These are phyloP conservation scores for Litsea cubeba DNA, from an alignment of 164 flowering plant species.

Conservation along the genomic window DNA sequence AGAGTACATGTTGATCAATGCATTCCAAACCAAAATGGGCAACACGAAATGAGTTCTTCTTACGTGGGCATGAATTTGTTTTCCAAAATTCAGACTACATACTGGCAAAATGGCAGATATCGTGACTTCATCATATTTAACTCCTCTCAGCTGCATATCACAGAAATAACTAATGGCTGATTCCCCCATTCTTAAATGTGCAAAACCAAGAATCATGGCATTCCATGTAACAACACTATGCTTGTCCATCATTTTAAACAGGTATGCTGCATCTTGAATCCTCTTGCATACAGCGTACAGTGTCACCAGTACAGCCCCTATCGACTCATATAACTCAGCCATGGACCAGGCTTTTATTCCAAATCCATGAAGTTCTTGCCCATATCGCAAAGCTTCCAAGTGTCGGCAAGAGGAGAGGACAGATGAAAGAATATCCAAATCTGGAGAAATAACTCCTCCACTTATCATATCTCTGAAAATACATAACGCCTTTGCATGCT, in stretches of 20 bases:
- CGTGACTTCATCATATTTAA: conserved; percentile 34
- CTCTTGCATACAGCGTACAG: conserved; percentile 33
- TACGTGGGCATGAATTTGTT: conserved; percentile 45
- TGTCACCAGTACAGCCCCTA: conserved; percentile 46
- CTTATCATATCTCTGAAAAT: conserved; percentile 42
- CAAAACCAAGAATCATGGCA: conserved; percentile 46
- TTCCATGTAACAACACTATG: conserved; percentile 53
- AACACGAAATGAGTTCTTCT: conserved; percentile 19
- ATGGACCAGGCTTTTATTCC: conserved; percentile 27
- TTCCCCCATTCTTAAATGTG: conserved; percentile 25
- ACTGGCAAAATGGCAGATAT: conserved; percentile 40
- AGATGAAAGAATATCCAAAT: conserved; percentile 43
- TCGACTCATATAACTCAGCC: conserved; percentile 30
- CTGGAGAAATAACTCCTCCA: conserved; percentile 23
- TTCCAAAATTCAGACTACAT: conserved; percentile 39
- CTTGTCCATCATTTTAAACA: conserved; percentile 44
- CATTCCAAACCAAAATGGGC: conserved; percentile 31
- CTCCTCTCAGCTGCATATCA: conserved; percentile 35
- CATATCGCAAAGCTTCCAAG: conserved; percentile 24
- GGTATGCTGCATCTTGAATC: conserved; percentile 27
- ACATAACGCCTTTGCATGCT: conserved; percentile 33
- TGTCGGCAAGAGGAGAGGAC: conserved; percentile 39
- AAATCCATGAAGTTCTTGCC: conserved; percentile 45
- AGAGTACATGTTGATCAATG: conserved; percentile 51
- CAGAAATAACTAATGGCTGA: conserved; percentile 33